Base-by-base conservation (phyloP, 2,329 filamentous ascomycete species). In the Apiospora koreana region DNA sequence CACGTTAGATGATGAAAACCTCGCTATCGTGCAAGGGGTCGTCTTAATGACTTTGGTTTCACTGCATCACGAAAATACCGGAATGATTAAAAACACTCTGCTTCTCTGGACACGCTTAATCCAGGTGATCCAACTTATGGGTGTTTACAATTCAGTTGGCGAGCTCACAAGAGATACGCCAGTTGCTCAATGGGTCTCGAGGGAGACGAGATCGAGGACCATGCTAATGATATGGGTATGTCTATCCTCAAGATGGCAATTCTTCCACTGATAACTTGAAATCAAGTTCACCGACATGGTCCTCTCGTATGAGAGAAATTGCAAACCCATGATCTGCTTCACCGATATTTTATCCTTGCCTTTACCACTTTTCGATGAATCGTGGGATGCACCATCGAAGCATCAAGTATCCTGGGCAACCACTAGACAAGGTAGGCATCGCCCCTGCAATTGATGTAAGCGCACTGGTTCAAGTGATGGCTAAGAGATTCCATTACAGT, bases 381-480 rank as follows among this genome's bases (percentile, higher is more conserved):
- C 18, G 2, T 46, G 43, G 43, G 43, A 46, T 21, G 43, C 43
- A 9, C 43, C 43, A 46, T 46, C 43, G 43, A 46, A 9, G 6
- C 43, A 46, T 4, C 43, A 46, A n/a, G 43, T 46, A 7, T 5
- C 21, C 18, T 46, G 43, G 43, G 43, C 43, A 6, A 46, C 4
- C n/a, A n/a, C 43, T 8, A 46, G 8, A 46, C 43, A n/a, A 46
- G 43, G 43, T 46, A 46, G 2, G 3, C 8, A n/a, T n/a, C 18
- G 9, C 43, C 18, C 43, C 18, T n/a, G 18, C 43, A 21, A n/a
- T 46, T n/a, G 43, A n/a, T n/a, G 1, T n/a, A 18, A 8, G 6
- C 9, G 1, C 1, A 1, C 16, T n/a, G n/a, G 6, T 2, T n/a
- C 18, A 46, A 9, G 2, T 9, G 6, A 9, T 46, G 2, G 7